Conservation (phyloP, 331 rosid genomes). For the Pyracantha coccinea region DNA sequence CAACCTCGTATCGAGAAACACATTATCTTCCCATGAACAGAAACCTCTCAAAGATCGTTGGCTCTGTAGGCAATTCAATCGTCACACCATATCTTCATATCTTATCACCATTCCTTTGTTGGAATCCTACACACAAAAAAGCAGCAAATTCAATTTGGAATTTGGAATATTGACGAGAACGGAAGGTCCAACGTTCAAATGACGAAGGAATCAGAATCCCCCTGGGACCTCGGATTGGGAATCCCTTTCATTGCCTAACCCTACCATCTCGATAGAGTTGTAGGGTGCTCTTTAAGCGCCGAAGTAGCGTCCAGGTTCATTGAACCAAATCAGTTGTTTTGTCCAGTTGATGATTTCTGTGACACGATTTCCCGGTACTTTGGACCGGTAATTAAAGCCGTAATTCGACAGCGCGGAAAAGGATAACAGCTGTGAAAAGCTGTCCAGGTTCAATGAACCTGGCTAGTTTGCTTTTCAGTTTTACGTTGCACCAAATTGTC, state of each 20-base stretch:
- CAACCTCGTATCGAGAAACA: background rate
- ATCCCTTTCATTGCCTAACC: background rate
- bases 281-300: too few relatives aligned
- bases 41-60: background rate
- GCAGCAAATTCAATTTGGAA: background rate
- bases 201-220: background rate
- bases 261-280: background rate
- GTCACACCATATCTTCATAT: background rate
- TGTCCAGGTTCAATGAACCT: conserved; percentile 52
- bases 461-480: too few relatives aligned
- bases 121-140: background rate
- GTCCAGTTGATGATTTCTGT: background rate
- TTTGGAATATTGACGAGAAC: background rate
- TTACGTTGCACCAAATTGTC: background rate
- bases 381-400: background rate
- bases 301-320: conserved; percentile 15
- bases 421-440: background rate
- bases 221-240: background rate
- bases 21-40: background rate
- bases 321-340: background rate
- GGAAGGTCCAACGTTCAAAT: background rate
- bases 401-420: background rate
- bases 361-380: background rate
- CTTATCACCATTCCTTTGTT: background rate
- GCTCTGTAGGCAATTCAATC: background rate